A percentile compares a stretch with the other conserved stretches of the same genome.
Conservation (phyloP, 257 asterid species). For the Salvia rosmarinus region DNA sequence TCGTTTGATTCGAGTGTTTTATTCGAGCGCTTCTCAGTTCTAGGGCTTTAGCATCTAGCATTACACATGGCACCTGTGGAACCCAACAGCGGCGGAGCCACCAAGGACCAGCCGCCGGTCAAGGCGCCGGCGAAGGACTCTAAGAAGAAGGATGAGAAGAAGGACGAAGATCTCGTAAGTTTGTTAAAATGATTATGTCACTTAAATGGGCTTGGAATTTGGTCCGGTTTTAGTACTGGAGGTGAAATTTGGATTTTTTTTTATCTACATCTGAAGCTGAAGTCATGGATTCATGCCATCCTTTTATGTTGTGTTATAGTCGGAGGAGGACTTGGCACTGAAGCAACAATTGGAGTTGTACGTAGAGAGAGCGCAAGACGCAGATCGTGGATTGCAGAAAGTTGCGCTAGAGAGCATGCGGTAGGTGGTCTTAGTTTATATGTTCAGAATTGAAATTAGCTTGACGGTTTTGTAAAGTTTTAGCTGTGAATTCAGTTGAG, state of each 20-base stretch:
- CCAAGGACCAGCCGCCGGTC: constrained; percentile 54
- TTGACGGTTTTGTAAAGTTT: not conserved
- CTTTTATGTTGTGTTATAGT: constrained; percentile 45
- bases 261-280: constrained; percentile 12
- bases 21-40: constrained; percentile 10
- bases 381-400: constrained; percentile 87
- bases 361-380: constrained; percentile 87
- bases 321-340: constrained; percentile 93
- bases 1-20: constrained; percentile 1
- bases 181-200: not conserved
- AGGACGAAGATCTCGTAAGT: constrained; percentile 96
- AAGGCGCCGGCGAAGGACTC: constrained; percentile 76
- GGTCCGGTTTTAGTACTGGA: not conserved
- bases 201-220: constrained; percentile 17
- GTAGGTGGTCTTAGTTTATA: constrained; percentile 38
- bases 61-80: constrained; percentile 55
- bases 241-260: not conserved
- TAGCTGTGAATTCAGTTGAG: constrained; percentile 9
- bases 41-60: constrained; percentile 42
- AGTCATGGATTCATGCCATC: constrained; percentile 7
- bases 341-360: constrained; percentile 91
- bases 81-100: constrained; percentile 53
- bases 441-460: constrained; percentile 1
- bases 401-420: constrained; percentile 92
- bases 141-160: constrained; percentile 91